A percentile compares a stretch with the other conserved stretches of the same genome.
Evolutionary conservation across 805 yeast species (phyloP).

Genomic region (Babjeviella inositovora): DNA sequence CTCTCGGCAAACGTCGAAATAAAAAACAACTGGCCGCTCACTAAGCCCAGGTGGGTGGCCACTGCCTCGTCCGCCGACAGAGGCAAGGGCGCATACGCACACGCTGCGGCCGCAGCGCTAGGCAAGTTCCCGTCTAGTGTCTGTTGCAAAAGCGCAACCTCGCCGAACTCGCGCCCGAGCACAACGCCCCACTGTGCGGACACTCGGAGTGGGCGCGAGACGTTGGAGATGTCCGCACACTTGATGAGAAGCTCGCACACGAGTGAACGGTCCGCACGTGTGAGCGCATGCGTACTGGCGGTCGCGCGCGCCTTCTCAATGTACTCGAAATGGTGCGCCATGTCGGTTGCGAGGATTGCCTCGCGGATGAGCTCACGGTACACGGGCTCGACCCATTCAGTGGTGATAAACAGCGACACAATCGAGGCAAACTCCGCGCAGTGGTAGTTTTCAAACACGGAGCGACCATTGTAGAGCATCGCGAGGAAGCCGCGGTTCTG

Average conservation of each 20-base stretch:
- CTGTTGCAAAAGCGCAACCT: slow-evolving; percentile 38
- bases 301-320: slow-evolving; percentile 31
- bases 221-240: slow-evolving; percentile 94
- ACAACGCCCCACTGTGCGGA: slow-evolving; percentile 79
- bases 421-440: slow-evolving; percentile 41
- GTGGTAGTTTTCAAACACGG: slow-evolving; percentile 78
- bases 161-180: slow-evolving; percentile 64
- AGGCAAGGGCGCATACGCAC: slow-evolving; percentile 12
- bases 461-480: slow-evolving; percentile 38
- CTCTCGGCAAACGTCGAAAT: slow-evolving; percentile 69
- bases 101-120: slow-evolving; percentile 3
- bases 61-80: slow-evolving; percentile 23
- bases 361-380: slow-evolving; percentile 4
- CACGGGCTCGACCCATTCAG: slow-evolving; percentile 13
- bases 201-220: slow-evolving; percentile 61
- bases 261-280: slow-evolving; percentile 15
- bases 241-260: slow-evolving; percentile 62
- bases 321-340: slow-evolving; percentile 76
- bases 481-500: slow-evolving; percentile 50
- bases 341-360: slow-evolving; percentile 70
- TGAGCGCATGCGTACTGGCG: slow-evolving; percentile 2
- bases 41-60: slow-evolving; percentile 27
- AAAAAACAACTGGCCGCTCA: slow-evolving; percentile 69
- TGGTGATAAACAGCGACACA: slow-evolving; percentile 20
- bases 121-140: slow-evolving; percentile 1